Base-by-base conservation (phyloP, 2,329 filamentous ascomycete species). In the Colletotrichum nymphaeae region DNA sequence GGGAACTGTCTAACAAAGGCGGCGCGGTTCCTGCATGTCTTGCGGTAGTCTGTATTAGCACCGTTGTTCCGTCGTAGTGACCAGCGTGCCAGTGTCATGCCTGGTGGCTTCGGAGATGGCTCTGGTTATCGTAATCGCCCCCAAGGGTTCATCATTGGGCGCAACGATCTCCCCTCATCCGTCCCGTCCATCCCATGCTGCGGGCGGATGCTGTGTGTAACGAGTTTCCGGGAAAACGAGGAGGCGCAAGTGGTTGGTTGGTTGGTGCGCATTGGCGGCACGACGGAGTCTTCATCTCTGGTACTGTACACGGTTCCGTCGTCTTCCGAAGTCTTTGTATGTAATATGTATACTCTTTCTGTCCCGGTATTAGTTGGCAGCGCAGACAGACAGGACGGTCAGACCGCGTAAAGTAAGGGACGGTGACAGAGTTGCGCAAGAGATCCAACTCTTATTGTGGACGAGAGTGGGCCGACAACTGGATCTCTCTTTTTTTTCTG, bases 21-120 rank as follows among this genome's bases (percentile, higher is more conserved):
- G 37, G 63, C 56, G 57, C 49, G 62, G 72, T 74, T 74, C 68
- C 68, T 72, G 68, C 72, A 63, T 73, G 58, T 64, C 32, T 56
- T 49, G 35, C 26, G 35, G 58, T 57, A 42, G 57, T 16, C 49
- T 26, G 46, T 66, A 62, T 56, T 35, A 62, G 60, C 57, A 49
- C 32, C 55, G 49, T 60, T 60, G 56, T 42, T n/a, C 69, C 69
- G 22, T 26, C 30, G 5, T 53, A 19, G 42, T 53, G 60, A 35
- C 55, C n/a, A 60, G 52, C 42, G 19, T 24, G 22, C 32, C n/a
- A 60, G 52, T 55, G 19, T 24, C 37, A 63, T 30, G 49, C 63
- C 69, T 49, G 30, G 53, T 26, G 56, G 63, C 63, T 71, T 62
- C 69, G 66, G 69, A 69, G 53, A 64, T 59, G 69, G 32, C 37